Evolutionary conservation across 139 green algal species (phyloP).

Genomic region (Trebouxia sp.): DNA sequence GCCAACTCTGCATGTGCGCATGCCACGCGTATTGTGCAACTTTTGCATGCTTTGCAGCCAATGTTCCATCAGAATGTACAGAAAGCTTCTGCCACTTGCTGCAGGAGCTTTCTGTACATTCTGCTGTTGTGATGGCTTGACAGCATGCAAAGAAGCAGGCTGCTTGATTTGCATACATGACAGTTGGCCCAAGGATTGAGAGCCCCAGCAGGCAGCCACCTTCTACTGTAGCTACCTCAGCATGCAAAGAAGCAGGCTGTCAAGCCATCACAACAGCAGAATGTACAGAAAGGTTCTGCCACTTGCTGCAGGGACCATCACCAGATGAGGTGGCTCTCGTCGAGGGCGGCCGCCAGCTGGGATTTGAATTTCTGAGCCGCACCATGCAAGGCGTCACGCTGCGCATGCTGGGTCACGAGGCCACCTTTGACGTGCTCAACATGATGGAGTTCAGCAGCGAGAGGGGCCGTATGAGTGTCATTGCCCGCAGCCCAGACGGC

Average conservation of each 20-base stretch:
- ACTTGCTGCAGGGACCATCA: conserved; percentile 43
- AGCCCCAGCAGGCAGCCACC: too few species aligned
- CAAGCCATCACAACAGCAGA: background rate
- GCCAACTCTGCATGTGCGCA: too few species aligned
- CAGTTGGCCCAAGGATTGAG: too few species aligned
- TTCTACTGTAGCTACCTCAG: too few species aligned
- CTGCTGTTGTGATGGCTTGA: background rate
- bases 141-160: background rate
- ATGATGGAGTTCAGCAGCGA: conserved; percentile 73
- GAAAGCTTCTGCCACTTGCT: conserved; percentile 40
- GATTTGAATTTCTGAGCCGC: conserved; percentile 59
- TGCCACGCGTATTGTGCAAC: too few species aligned
- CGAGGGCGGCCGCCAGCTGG: conserved; percentile 64
- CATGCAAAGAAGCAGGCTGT: background rate
- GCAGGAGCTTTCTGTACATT: background rate
- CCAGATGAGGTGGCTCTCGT: conserved; percentile 76
- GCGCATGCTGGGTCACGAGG: conserved; percentile 31
- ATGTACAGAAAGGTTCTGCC: background rate
- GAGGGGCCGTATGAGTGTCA: conserved; percentile 51
- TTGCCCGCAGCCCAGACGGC: conserved; percentile 51
- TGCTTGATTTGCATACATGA: too few species aligned
- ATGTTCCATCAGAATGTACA: too few species aligned
- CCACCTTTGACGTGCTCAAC: conserved; percentile 65
- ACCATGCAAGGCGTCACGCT: conserved; percentile 38
- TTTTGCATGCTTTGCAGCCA: too few species aligned